Conservation (phyloP, 2,329 filamentous ascomycete genomes). For the Neobulgaria alba region DNA sequence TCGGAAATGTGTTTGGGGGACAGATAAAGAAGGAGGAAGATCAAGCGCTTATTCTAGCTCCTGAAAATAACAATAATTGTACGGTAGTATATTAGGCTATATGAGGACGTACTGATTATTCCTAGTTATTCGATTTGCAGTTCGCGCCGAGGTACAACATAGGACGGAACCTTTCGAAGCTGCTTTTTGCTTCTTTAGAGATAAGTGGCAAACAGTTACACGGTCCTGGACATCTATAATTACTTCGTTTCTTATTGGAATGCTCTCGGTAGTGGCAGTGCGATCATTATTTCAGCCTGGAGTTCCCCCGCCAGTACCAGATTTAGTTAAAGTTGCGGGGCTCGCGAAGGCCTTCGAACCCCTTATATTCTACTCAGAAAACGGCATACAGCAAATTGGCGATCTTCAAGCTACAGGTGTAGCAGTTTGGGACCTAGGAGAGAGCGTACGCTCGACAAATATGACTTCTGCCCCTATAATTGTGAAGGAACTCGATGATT, state of each 20-base stretch:
- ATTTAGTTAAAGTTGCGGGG: conserved; percentile 83
- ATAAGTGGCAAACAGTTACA: conserved; percentile 51
- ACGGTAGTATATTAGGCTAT: conserved; percentile 23
- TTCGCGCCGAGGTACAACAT: conserved; percentile 82
- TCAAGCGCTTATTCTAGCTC: conserved; percentile 11
- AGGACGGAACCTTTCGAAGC: conserved; percentile 77
- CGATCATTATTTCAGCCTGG: conserved; percentile 63
- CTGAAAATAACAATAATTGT: conserved; percentile 41
- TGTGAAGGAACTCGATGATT: conserved; percentile 72
- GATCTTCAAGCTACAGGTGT: conserved; percentile 86
- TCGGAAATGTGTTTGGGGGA: conserved; percentile 31
- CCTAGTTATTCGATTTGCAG: conserved; percentile 77
- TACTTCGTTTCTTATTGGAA: conserved; percentile 48
- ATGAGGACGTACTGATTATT: conserved; percentile 15
- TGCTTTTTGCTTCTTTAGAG: conserved; percentile 54
- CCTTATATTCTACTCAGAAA: conserved; percentile 88
- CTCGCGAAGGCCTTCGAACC: conserved; percentile 90
- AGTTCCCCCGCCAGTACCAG: conserved; percentile 58
- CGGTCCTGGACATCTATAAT: conserved; percentile 62
- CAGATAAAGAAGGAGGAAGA: conserved; percentile 23
- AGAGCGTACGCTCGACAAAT: conserved; percentile 80
- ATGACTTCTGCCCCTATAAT: conserved; percentile 86
- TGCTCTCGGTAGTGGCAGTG: conserved; percentile 58
- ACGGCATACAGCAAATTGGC: conserved; percentile 75
- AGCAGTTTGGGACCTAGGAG: conserved; percentile 89